A percentile compares a stretch with the other conserved stretches of the same genome.
phyloP scores from a whole-genome alignment of 2,329 filamentous ascomycete genomes.

The Knoxdaviesia capensis region DNA sequence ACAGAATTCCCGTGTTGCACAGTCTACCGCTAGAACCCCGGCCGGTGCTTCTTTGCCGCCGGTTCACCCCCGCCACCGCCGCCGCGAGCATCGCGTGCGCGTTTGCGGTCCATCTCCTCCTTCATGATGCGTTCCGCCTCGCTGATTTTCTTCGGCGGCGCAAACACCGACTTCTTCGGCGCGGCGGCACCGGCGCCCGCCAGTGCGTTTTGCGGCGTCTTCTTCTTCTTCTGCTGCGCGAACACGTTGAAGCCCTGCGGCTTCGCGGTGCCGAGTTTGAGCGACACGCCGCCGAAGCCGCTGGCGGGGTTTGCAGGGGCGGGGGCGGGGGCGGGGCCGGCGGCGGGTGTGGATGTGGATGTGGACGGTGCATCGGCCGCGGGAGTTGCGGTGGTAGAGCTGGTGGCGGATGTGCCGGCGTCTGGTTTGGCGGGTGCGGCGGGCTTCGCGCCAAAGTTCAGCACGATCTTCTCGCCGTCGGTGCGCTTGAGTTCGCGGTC shows the following conservation, averaged over 20 bases:
- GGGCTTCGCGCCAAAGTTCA: conserved; percentile 39
- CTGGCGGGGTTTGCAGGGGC: conserved; percentile 14
- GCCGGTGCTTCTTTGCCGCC: conserved; percentile 26
- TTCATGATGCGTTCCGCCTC: conserved; percentile 82
- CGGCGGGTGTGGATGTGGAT: neutral
- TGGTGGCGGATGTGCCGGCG: conserved; percentile 3
- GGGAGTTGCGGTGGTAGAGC: neutral
- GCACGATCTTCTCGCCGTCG: conserved; percentile 56
- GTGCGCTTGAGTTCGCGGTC: conserved; percentile 33
- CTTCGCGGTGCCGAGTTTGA: conserved; percentile 42
- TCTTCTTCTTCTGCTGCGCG: conserved; percentile 6
- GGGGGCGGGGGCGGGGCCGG: conserved; percentile 19
- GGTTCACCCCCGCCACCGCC: conserved; percentile 10
- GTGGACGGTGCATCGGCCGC: neutral
- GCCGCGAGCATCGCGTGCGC: conserved; percentile 26
- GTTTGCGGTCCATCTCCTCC: conserved; percentile 56
- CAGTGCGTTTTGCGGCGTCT: neutral
- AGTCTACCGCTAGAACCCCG: too few relatives aligned
- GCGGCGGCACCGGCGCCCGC: neutral
- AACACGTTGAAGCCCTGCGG: conserved; percentile 65
- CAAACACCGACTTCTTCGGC: conserved; percentile 35
- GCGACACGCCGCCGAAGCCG: conserved; percentile 25
- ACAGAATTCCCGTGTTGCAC: too few relatives aligned
- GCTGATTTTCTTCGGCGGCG: conserved; percentile 64
- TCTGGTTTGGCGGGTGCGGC: conserved; percentile 5